Evolutionary conservation across 2,329 filamentous ascomycete species (phyloP), one percentile per base, ranked within the genome.

Genomic region (Trichoderma sp.): DNA sequence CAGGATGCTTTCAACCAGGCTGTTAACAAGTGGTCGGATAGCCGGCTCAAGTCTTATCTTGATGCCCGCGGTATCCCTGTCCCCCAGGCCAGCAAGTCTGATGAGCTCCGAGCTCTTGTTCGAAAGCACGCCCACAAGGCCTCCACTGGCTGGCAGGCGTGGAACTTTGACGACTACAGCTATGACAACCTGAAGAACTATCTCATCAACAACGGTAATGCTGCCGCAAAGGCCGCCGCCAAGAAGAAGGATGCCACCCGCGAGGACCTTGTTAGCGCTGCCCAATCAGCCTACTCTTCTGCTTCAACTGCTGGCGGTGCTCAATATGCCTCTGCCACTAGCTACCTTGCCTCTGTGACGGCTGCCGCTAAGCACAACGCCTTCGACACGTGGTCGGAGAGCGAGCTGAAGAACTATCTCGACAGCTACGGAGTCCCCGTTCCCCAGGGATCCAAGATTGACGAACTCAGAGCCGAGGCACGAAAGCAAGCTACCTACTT

Each of bases 81-180:
- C 57, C 92, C 93, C 28, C 92, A 95, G 74, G 84, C 82, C 32
- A 88, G 90, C 72, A 93, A 90, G 83, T 87, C 87, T 50, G 91
- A 94, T 76, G 89, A 94, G 78, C 89, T 95, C 26, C 84, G 93
- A 50, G 91, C 92, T 32, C 85, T 91, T 72, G 93, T 94, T n/a
- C 89, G 93, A 76, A 88, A 92, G 77, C 85, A 93, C 79, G 85
- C 88, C 30, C 90, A 94, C 83, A 91, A 92, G 82, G 91, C 90
- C 61, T 85, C 89, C 9, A 85, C 85, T 62, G 90, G 88, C 20
- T 93, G 88, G 84, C 91, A 84, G 72, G 88, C 91, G 3, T 95
- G 93, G 92, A 93, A 90, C 17, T 94, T 94, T 79, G 92, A 95
- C 75, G 93, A 93, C 73, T 90, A 92, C 81, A 92, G 89, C 50